Evolutionary conservation across 805 yeast species (phyloP).

Genomic region (Candida tammaniensis): DNA sequence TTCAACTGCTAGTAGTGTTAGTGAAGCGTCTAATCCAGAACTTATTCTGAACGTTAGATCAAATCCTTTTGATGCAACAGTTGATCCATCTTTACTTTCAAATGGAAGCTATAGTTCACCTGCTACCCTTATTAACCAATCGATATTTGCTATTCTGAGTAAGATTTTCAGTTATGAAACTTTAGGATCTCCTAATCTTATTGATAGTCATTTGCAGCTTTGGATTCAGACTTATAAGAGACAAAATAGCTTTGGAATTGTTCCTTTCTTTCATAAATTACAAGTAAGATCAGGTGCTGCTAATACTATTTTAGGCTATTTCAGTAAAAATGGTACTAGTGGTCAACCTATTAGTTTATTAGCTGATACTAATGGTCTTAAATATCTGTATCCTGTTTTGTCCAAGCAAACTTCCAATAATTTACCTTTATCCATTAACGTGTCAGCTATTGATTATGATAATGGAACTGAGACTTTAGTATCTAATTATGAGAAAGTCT

Average conservation of each 20-base stretch:
- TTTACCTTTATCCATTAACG: conserved; percentile 65
- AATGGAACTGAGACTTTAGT: conserved; percentile 48
- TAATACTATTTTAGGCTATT: conserved; percentile 71
- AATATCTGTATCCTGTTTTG: conserved; percentile 64
- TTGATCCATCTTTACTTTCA: conserved; percentile 51
- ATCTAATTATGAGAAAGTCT: conserved; percentile 61
- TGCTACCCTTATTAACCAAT: conserved; percentile 50
- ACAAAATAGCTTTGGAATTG: conserved; percentile 50
- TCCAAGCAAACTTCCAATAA: conserved; percentile 23
- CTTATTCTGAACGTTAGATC: background rate
- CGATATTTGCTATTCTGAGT: conserved; percentile 49
- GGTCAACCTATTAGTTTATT: conserved; percentile 46
- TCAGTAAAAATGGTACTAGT: conserved; percentile 25
- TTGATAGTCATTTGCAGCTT: conserved; percentile 55
- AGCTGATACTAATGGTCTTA: conserved; percentile 65
- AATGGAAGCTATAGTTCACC: conserved; percentile 55
- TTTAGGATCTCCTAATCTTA: conserved; percentile 55
- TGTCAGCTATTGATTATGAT: conserved; percentile 76
- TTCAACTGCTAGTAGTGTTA: background rate
- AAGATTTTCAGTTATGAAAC: conserved; percentile 70
- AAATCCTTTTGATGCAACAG: conserved; percentile 59
- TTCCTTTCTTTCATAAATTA: conserved; percentile 59
- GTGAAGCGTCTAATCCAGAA: background rate
- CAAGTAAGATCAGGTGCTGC: conserved; percentile 87
- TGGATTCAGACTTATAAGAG: conserved; percentile 57